Evolutionary conservation across 352 stramenopile genomes (phyloP).

Genomic region (Phytopythium helicoides): DNA sequence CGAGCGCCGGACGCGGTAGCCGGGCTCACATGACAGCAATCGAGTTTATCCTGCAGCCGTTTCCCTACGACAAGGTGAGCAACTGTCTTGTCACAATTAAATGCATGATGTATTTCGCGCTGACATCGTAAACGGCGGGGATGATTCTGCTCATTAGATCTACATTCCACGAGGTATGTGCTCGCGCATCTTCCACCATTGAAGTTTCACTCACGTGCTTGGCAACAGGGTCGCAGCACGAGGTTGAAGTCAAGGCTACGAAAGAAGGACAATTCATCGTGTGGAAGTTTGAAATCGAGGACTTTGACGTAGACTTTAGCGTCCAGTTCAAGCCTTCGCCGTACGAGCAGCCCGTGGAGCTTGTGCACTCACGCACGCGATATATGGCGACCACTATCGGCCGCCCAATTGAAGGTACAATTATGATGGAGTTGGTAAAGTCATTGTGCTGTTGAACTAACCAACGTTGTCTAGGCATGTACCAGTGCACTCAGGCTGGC

Average conservation of each 20-base stretch:
- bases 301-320: conserved; percentile 79
- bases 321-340: conserved; percentile 50
- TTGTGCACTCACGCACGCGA: conserved; percentile 60
- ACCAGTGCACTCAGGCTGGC: conserved; percentile 52
- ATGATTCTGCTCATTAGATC: not conserved
- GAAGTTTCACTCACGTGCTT: not conserved
- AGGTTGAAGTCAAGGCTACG: conserved; percentile 46
- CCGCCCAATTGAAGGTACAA: conserved; percentile 51
- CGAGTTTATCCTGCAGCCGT: conserved; percentile 82
- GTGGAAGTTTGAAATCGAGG: conserved; percentile 83
- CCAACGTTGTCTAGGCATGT: conserved; percentile 28
- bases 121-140: too few species aligned
- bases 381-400: conserved; percentile 48
- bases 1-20: conserved; percentile 36
- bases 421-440: too few species aligned
- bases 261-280: conserved; percentile 61
- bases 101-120: too few species aligned
- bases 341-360: conserved; percentile 41
- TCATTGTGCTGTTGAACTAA: not conserved
- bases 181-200: conserved; percentile 8
- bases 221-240: conserved; percentile 42
- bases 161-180: conserved; percentile 8
- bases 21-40: conserved; percentile 76
- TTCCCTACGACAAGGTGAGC: conserved; percentile 63
- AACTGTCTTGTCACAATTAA: not conserved